Base-by-base conservation (phyloP, 345 rosid genomes). In the Brassica cretica region DNA sequence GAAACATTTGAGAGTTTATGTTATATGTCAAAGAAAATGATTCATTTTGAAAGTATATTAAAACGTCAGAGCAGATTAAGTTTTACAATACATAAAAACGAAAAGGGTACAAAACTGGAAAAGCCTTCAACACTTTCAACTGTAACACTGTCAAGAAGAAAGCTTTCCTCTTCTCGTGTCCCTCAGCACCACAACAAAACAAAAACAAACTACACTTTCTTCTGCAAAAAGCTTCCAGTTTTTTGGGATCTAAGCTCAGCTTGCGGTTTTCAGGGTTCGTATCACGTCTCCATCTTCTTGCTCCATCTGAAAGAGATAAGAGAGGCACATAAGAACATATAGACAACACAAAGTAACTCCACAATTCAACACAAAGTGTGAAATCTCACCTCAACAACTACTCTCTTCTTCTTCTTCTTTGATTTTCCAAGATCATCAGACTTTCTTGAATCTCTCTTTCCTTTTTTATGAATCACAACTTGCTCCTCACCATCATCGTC, bases 361-460 rank as follows among this genome's bases (percentile, higher is more conserved):
- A 16, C 35, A 80, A 8, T 46, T 24, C 24, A 64, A 64, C 56
- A 51, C 0, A 1, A 60, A 64, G 25, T 55, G 37, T 74, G 68
- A 64, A 35, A 29, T 62, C 78, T 89, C 80, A 87, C 98, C 94
- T 93, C 98, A 19, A 91, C 91, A 56, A 85, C 79, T 16, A 93
- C 92, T 80, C 88, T 90, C 41, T 91, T 72, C 83, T 85, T 90
- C 83, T 85, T 90, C 84, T 88, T 93, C 88, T 87, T 93, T 12
- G 73, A 35, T 82, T 89, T 90, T 71, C 74, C 74, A 65, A 68
- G 78, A 67, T 86, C 90, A 74, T 81, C 91, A 60, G 73, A 72
- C 79, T 86, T 88, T 76, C 72, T 77, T 35, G 27, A 71, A 37
- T 82, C 76, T 68, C 68, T 33, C 37, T 2, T 74, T 53, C 88